Conservation (phyloP, 1,284 basidiomycete genomes). For the Cryptococcus sp. region DNA sequence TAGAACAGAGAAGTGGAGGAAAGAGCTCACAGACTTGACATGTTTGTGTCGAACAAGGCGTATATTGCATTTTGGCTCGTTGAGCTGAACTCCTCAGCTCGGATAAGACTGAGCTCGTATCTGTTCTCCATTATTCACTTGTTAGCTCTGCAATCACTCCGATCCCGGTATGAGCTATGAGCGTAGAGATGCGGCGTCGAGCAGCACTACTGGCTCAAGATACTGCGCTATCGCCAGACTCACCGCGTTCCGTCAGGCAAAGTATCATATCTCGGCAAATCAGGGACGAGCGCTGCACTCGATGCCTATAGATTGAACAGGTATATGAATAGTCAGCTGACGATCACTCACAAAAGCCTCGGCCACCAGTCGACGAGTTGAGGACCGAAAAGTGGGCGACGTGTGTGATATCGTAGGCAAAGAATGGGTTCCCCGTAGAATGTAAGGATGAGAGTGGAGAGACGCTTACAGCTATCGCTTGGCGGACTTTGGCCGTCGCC, state of each 20-base stretch:
- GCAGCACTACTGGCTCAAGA: too few species aligned
- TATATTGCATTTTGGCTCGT: slow-evolving; percentile 28
- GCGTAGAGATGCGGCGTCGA: not conserved
- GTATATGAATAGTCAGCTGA: not conserved
- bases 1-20: not conserved
- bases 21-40: slow-evolving; percentile 29
- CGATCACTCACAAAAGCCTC: too few species aligned
- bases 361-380: too few species aligned
- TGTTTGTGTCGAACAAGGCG: slow-evolving; percentile 39
- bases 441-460: not conserved
- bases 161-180: not conserved
- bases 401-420: too few species aligned
- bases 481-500: slow-evolving; percentile 25
- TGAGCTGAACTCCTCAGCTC: slow-evolving; percentile 14
- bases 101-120: slow-evolving; percentile 15
- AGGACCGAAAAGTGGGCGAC: too few species aligned
- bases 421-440: too few species aligned
- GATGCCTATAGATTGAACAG: slow-evolving; percentile 13
- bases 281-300: slow-evolving; percentile 20
- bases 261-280: slow-evolving; percentile 11
- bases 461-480: slow-evolving; percentile 22
- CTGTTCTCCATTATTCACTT: not conserved
- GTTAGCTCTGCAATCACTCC: not conserved
- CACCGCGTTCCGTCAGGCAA: slow-evolving; percentile 2
- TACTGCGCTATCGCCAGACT: too few species aligned